Conservation (phyloP, 108 stramenopile species). For the Fragilariopsis cylindrus region DNA sequence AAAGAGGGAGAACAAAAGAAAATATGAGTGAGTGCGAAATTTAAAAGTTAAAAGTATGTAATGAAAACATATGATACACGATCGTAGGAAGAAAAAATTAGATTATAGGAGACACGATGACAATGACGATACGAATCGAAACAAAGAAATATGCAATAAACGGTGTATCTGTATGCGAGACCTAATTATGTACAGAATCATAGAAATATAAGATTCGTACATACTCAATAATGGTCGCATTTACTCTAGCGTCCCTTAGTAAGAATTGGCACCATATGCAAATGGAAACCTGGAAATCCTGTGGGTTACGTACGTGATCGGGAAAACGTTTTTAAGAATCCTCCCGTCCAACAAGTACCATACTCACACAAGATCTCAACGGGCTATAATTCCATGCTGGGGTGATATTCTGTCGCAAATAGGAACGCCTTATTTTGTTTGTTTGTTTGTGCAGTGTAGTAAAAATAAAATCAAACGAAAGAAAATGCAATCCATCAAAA, state of each 20-base stretch:
- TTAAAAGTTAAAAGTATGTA: background rate
- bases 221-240: slow-evolving; percentile 55
- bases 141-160: background rate
- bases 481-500: too few relatives aligned
- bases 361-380: slow-evolving; percentile 20
- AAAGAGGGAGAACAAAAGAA: background rate
- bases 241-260: slow-evolving; percentile 53
- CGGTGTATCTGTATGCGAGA: slow-evolving; percentile 18
- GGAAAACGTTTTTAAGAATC: background rate
- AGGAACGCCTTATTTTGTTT: slow-evolving; percentile 29
- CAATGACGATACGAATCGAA: background rate
- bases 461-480: too few relatives aligned
- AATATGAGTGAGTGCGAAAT: background rate
- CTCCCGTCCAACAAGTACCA: slow-evolving; percentile 38
- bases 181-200: slow-evolving; percentile 47
- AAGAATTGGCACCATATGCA: slow-evolving; percentile 43
- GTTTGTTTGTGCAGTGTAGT: too few relatives aligned
- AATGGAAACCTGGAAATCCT: slow-evolving; percentile 10
- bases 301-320: slow-evolving; percentile 21
- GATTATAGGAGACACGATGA: background rate
- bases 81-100: background rate
- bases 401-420: slow-evolving; percentile 51
- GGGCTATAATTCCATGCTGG: slow-evolving; percentile 12
- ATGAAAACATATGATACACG: slow-evolving; percentile 1
- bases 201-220: slow-evolving; percentile 22